Evolutionary conservation across 352 stramenopile species (phyloP), one percentile per base, ranked within the genome.

Genomic region (Stramenopiles sp.): DNA sequence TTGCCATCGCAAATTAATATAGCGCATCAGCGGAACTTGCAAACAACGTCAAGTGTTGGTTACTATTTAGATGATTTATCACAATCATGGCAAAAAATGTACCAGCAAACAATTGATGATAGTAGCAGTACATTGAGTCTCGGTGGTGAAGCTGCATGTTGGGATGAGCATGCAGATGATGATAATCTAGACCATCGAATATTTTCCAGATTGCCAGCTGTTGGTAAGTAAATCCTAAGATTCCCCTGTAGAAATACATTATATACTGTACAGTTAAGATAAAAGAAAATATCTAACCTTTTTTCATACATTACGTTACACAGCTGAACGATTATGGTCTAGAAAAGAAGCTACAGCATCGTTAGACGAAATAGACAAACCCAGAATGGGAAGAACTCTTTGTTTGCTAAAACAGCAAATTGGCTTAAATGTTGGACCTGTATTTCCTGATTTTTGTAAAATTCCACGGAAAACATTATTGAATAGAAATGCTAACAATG

Each of bases 61-160:
- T 90, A 86, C 85, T 91, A 91, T 77, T 80, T 91, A 1, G 87
- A 91, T 80, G 76, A 89, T 77, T 73, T 90, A 0, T 32, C 81
- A 23, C 78, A 83, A 32, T 79, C 80, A 27, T 90, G 86, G 84
- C 31, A 87, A 65, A 63, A 80, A 1, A 85, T 85, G 73, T 90
- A 89, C 79, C 32, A 81, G 4, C 65, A 76, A 20, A 33, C 4
- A 4, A 76, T 76, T 20, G 31, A 33, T 76, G 65, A 33, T 31
- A 33, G 31, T 33, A 20, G 30, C 4, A 4, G 27, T 27, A 20
- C 13, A 13, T 33, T 76, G 13, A 76, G 30, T 13, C 31, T 76
- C 7, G 65, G 65, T 31, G 65, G 65, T 33, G 65, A 76, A 33
- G 65, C 65, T 13, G 30, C 30, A 7, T 13, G 65, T 76, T 76